Percentiles rank a stretch among this genome's conserved stretches.
phyloP scores from a whole-genome alignment of 805 yeast genomes.

The Candida caryicola region DNA sequence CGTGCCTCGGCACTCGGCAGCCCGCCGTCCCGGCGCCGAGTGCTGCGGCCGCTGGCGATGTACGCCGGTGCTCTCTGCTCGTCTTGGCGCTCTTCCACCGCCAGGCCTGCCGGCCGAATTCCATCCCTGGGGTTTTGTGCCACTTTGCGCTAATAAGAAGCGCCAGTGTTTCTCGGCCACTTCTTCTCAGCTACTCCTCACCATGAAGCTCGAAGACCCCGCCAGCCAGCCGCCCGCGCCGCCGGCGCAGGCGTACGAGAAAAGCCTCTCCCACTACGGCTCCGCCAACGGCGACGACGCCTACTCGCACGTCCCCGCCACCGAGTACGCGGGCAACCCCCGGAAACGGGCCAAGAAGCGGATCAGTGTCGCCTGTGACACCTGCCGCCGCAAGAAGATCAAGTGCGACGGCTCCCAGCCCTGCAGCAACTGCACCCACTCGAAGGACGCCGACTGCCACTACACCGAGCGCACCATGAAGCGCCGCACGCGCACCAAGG shows the following conservation, averaged over 20 bases:
- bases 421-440: constrained; percentile 24
- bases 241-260: neutral
- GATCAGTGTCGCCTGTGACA: constrained; percentile 27
- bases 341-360: constrained; percentile 10
- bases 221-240: neutral
- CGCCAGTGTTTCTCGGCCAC: too few species aligned
- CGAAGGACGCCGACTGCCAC: constrained; percentile 19
- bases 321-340: neutral
- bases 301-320: neutral
- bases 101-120: too few species aligned
- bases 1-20: too few species aligned
- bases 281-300: neutral
- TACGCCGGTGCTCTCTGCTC: too few species aligned
- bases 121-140: too few species aligned
- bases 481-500: constrained; percentile 6
- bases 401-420: constrained; percentile 32
- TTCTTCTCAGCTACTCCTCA: too few species aligned
- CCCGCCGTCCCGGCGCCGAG: too few species aligned
- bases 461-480: constrained; percentile 19
- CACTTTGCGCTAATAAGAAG: too few species aligned
- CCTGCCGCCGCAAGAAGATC: constrained; percentile 32
- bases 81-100: too few species aligned
- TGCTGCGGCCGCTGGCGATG: too few species aligned
- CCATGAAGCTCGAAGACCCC: neutral
- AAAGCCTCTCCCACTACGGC: neutral